These are phyloP conservation scores for Erodium trifolium DNA, from an alignment of 441 rosid species.

Conservation along the genomic window DNA sequence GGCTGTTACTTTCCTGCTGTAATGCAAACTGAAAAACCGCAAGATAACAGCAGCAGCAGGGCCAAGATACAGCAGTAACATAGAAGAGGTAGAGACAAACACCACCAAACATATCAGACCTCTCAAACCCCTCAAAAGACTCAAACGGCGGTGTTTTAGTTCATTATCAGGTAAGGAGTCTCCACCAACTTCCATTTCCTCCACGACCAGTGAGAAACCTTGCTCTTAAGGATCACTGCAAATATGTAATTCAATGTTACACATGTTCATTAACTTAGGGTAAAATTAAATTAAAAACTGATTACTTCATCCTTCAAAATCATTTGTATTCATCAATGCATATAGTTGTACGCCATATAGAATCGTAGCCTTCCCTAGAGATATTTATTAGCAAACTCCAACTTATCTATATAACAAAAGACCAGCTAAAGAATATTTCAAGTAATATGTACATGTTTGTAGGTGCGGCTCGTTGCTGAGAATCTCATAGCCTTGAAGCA, in stretches of 20 bases:
- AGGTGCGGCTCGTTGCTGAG: not conserved
- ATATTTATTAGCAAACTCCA: not conserved
- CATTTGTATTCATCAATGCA: not conserved
- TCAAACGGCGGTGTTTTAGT: slow-evolving; percentile 52
- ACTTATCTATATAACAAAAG: not conserved
- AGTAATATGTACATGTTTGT: not conserved
- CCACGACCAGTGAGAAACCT: slow-evolving; percentile 20
- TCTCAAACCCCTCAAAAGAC: slow-evolving; percentile 52
- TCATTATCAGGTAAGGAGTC: slow-evolving; percentile 35
- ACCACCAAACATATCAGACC: slow-evolving; percentile 64
- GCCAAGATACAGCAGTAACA: slow-evolving; percentile 61
- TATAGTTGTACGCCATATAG: not conserved
- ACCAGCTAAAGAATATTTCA: not conserved
- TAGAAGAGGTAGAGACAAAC: slow-evolving; percentile 70
- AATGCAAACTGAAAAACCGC: slow-evolving; percentile 48
- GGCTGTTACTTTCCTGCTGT: slow-evolving; percentile 53
- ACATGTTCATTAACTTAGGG: not conserved
- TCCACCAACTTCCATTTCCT: slow-evolving; percentile 45
- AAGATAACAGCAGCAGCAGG: slow-evolving; percentile 42
- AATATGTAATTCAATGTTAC: slow-evolving; percentile 30
- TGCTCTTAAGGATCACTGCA: slow-evolving; percentile 27
- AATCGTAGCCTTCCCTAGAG: not conserved
- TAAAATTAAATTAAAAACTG: not conserved
- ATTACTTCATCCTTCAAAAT: not conserved
- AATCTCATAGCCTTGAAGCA: not conserved